Base-by-base conservation (phyloP, 2,329 filamentous ascomycete species). In the Aspergillus chevalieri region DNA sequence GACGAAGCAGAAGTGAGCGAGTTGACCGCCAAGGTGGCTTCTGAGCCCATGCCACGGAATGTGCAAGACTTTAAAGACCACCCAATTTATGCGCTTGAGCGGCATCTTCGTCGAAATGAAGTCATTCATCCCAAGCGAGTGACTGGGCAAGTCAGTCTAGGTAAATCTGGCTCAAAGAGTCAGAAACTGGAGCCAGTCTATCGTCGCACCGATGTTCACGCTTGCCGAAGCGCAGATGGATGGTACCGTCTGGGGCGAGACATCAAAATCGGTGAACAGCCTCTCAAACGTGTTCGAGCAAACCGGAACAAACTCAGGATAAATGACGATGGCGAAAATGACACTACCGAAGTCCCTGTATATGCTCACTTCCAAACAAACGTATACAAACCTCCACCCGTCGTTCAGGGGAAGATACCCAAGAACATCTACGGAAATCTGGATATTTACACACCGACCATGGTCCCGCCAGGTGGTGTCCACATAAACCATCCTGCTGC, bases 181-280 rank as follows among this genome's bases (percentile, higher is more conserved):
- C 73, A 76, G 41, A 62, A 74, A 0, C 72, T 92, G 53, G 91
- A 95, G 65, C 81, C 82, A 46, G 85, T 98, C 0, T 98, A 89
- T 65, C 83, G 91, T 21, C 81, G 93, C 3, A 78, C 78, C 44
- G 89, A 97, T 64, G 89, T 98, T 0, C 83, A 88, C 47, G 62
- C 83, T 4, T 89, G 89, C 1, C 81, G 84, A 53, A 94, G 84
- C 53, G 84, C 83, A 3, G 89, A 95, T 57, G 89, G 87, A 55
- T 98, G 93, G 94, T 96, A 93, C 67, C 83, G 91, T 2, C 71
- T 92, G 52, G 93, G 93, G 0, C 79, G 89, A 22, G 85, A 90
- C 55, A 82, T 98, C 6, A 88, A 83, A 57, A 71, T 81, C 0
- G 83, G 86, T 12, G 88, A 95, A 65, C 85, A 93, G 49, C 89